Evolutionary conservation across 2,329 filamentous ascomycete genomes (phyloP), one percentile per base, ranked within the genome.

Genomic region (Aphanocladium album): DNA sequence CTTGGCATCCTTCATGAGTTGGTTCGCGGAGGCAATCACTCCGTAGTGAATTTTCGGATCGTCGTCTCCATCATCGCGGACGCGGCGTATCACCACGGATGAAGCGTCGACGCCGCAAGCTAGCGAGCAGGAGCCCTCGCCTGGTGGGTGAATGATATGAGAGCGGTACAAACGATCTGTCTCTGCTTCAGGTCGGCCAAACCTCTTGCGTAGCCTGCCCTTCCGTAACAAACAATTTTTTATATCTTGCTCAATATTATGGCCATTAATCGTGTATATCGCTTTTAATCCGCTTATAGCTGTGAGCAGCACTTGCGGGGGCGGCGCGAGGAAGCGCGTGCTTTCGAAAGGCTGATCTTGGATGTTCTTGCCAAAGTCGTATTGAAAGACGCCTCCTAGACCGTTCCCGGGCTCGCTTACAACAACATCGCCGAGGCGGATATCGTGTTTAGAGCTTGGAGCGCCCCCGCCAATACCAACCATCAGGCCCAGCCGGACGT

Each of bases 1-100:
- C 30, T 30, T 47, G 47, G 66, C 67, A 14, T 69, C 55, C 12
- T 67, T 69, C 55, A 69, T 65, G 4, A 69, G 53, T 2, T 39
- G 60, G 14, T 67, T 66, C 0, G 60, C 61, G 0, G 57, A 64
- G 3, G 64, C 68, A 2, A 70, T 65, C 0, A 64, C 5, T 1
- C 67, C 62, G 37, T 64, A 66, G 23, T 68, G 64, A 8, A 70
- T 59, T 1, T 60, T 60, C 2, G 63, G 65, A 9, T 68, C 46
- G 9, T 30, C 30, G 9, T 9, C 30, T 5, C 9, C 30, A 5
- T 30, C 30, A 9, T 30, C 30, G 5, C 30, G 30, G 30, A 30
- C 30, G 9, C 5, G 30, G 5, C 30, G 30, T 5, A 30, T 30
- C 5, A 30, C 9, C 30, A 30, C 30, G 9, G 30, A 30, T 5